Percentiles rank a stretch among this genome's conserved stretches.
Conservation (phyloP, 2,329 filamentous ascomycete species). For the Helicocarpus griseus region DNA sequence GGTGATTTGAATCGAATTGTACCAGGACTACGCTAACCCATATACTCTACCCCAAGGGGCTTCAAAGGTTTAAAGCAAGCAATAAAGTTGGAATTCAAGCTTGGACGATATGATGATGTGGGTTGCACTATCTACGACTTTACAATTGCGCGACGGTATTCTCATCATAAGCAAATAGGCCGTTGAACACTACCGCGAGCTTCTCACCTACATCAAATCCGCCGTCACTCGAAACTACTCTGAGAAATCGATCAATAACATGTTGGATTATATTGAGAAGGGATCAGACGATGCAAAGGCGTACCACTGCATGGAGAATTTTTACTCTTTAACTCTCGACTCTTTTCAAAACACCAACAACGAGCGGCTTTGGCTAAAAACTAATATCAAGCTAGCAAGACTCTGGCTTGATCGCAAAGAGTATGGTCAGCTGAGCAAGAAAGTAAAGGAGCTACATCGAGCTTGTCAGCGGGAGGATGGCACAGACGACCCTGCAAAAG, state of each 20-base stretch:
- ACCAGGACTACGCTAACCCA: not conserved
- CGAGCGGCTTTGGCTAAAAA: conserved; percentile 94
- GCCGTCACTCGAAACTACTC: conserved; percentile 97
- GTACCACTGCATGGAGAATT: conserved; percentile 78
- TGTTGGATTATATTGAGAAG: conserved; percentile 97
- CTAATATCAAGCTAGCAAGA: conserved; percentile 91
- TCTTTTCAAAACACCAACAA: conserved; percentile 98
- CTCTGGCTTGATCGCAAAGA: conserved; percentile 87
- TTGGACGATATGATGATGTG: conserved; percentile 79
- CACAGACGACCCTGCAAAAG: conserved; percentile 75
- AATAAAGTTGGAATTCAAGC: conserved; percentile 85
- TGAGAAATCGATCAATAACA: conserved; percentile 98
- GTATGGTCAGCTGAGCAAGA: conserved; percentile 68
- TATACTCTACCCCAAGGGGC: conserved; percentile 42
- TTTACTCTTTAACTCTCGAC: conserved; percentile 86
- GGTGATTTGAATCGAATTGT: not conserved
- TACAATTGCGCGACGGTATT: not conserved
- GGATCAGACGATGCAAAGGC: conserved; percentile 63
- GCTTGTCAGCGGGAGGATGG: conserved; percentile 84
- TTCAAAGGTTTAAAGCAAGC: conserved; percentile 98
- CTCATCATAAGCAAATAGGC: conserved; percentile 49
- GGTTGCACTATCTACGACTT: conserved; percentile 4
- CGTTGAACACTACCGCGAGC: conserved; percentile 82
- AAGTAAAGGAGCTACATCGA: conserved; percentile 78
- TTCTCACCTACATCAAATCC: conserved; percentile 93